Conservation (phyloP, 140 eudicot genomes). For the Flaveria floridana region DNA sequence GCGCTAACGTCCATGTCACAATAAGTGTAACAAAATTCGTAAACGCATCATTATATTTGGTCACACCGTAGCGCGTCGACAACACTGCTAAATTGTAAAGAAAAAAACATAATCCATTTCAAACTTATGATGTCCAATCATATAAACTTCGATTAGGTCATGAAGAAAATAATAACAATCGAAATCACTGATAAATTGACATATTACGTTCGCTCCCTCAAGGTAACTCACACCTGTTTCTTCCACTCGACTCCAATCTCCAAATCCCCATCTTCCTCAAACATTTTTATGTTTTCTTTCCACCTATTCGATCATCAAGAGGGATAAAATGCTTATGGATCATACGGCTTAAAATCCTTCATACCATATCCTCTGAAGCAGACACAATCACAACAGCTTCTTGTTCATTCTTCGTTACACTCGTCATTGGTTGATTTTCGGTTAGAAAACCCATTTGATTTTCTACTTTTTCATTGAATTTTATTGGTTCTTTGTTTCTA, state of each 20-base stretch:
- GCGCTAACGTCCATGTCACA: no score
- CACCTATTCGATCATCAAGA: not conserved
- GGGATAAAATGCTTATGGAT: not conserved
- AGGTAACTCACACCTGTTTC: not conserved
- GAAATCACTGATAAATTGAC: not conserved
- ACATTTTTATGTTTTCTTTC: not conserved
- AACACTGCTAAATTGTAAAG: no score
- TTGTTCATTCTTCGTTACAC: slow-evolving; percentile 22
- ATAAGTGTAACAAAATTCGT: no score
- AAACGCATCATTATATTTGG: no score
- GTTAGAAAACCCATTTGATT: slow-evolving; percentile 19
- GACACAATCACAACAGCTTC: not conserved
- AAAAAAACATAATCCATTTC: not conserved
- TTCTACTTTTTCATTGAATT: slow-evolving; percentile 16
- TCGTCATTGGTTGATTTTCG: slow-evolving; percentile 25
- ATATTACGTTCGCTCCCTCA: not conserved
- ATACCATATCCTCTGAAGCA: not conserved
- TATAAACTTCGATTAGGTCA: not conserved
- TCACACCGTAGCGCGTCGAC: no score
- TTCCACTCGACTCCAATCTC: slow-evolving; percentile 16
- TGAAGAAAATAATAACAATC: not conserved
- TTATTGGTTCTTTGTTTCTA: not conserved
- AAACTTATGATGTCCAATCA: not conserved
- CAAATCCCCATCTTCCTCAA: not conserved
- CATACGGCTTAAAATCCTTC: not conserved